Base-by-base conservation (phyloP, 2,329 filamentous ascomycete genomes). In the Elsinoe necatrix region DNA sequence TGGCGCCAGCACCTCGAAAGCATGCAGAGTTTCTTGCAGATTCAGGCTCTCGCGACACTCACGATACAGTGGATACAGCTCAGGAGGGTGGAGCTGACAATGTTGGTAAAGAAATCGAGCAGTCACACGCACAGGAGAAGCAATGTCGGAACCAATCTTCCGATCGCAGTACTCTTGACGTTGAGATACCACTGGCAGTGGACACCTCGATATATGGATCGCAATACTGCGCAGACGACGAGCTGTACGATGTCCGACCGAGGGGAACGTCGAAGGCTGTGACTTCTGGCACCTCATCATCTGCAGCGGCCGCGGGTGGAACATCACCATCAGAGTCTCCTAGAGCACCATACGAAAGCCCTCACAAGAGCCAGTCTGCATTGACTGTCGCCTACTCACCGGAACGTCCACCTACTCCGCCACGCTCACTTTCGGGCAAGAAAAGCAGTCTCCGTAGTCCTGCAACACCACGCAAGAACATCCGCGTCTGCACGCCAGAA, bases 371-470 rank as follows among this genome's bases (percentile, higher is more conserved):
- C 27, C 39, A 11, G 34, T 3, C 12, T 11, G 12, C 14, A 37
- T n/a, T 11, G 34, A 11, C 12, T 4, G 34, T 11, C 12, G 9
- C 34, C 34, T 12, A 14, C 34, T 11, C 9, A 14, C 14, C 34
- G 34, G 34, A 37, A 3, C 34, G 9, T 37, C 34, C 9, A 12
- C 34, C 3, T 37, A 37, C 14, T 37, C 34, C 34, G 34, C 9
- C 14, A 37, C 14, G 9, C 3, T 3, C 34, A 14, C 39, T n/a
- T 43, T 25, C 20, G 29, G 25, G 48, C 29, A 35, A 39, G 34
- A 39, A 45, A 20, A 48, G 54, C 42, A 56, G 23, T 20, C 29
- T 56, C 14, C 39, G 54, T 2, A 31, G 41, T 25, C 39, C 39
- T 7, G 16, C 45, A 9, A 45, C 29, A 11, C 54, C 54, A 3